These are phyloP conservation scores for Puccinellia tenuiflora DNA, from an alignment of 176 grass and related monocot genomes.

Conservation along the genomic window DNA sequence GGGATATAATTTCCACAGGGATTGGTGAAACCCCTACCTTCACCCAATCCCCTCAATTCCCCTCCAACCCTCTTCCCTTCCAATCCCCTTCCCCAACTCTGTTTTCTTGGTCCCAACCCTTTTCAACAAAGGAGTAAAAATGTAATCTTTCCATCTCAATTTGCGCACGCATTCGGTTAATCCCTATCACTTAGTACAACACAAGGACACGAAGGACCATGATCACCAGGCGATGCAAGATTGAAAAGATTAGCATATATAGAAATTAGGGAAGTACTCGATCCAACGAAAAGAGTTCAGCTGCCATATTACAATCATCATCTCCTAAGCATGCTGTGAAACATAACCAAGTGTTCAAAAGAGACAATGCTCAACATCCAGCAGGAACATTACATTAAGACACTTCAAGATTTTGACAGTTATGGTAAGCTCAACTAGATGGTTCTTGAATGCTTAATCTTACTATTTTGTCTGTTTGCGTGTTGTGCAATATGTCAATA, in stretches of 20 bases:
- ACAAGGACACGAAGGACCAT: background rate
- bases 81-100: background rate
- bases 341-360: background rate
- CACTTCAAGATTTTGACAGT: background rate
- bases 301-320: background rate
- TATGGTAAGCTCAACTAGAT: background rate
- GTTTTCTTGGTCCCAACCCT: background rate
- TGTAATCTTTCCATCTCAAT: no score
- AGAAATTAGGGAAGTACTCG: background rate
- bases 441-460: background rate
- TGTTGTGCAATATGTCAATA: background rate
- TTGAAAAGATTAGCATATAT: background rate
- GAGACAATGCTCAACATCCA: background rate
- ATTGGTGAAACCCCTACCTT: background rate
- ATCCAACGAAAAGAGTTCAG: background rate
- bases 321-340: background rate
- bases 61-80: background rate
- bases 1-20: no score
- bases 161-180: no score
- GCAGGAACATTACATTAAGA: background rate
- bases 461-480: background rate
- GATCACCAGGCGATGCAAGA: background rate
- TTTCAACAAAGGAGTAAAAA: no score
- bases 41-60: background rate
- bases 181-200: no score